Percentiles rank a stretch among this genome's conserved stretches.
phyloP scores from a whole-genome alignment of 1,284 basidiomycete species.

The Malassezia slooffiae region DNA sequence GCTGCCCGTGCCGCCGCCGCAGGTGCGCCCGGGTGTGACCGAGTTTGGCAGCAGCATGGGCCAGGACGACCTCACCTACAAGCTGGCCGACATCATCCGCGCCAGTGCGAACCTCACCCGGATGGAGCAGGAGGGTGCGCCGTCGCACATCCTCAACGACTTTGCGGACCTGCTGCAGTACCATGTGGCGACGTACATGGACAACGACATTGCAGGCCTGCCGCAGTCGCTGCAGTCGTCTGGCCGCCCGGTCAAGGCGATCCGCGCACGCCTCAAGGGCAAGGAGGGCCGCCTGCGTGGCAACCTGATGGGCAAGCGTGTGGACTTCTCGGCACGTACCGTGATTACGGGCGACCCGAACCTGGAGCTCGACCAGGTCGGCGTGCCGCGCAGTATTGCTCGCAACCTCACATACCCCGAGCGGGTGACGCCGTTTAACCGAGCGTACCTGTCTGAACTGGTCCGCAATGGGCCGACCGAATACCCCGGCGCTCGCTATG shows the following conservation, averaged over 20 bases:
- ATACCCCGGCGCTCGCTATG: slow-evolving; percentile 93
- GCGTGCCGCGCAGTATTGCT: slow-evolving; percentile 91
- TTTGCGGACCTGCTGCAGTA: slow-evolving; percentile 88
- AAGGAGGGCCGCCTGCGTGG: slow-evolving; percentile 97
- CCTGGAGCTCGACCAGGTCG: slow-evolving; percentile 89
- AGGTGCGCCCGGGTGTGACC: slow-evolving; percentile 91
- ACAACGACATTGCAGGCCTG: slow-evolving; percentile 97
- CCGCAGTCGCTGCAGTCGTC: slow-evolving; percentile 96
- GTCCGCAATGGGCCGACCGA: slow-evolving; percentile 92
- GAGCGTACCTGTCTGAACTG: slow-evolving; percentile 81
- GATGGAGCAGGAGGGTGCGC: slow-evolving; percentile 92
- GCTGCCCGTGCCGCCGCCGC: slow-evolving; percentile 91
- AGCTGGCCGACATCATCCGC: slow-evolving; percentile 93
- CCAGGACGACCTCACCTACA: slow-evolving; percentile 98
- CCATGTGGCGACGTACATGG: slow-evolving; percentile 99
- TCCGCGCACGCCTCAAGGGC: slow-evolving; percentile 92
- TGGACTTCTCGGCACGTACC: slow-evolving; percentile 96
- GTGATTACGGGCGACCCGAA: slow-evolving; percentile 99
- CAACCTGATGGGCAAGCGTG: slow-evolving; percentile 98
- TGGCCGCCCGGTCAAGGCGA: slow-evolving; percentile 93
- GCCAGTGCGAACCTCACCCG: slow-evolving; percentile 81
- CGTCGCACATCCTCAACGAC: slow-evolving; percentile 87
- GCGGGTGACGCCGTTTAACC: slow-evolving; percentile 96
- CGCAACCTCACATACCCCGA: slow-evolving; percentile 98
- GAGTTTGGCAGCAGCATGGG: slow-evolving; percentile 92